Percentiles rank a stretch among this genome's conserved stretches.
phyloP scores from a whole-genome alignment of 139 green algal genomes.

The Chlamydomonas sp. region DNA sequence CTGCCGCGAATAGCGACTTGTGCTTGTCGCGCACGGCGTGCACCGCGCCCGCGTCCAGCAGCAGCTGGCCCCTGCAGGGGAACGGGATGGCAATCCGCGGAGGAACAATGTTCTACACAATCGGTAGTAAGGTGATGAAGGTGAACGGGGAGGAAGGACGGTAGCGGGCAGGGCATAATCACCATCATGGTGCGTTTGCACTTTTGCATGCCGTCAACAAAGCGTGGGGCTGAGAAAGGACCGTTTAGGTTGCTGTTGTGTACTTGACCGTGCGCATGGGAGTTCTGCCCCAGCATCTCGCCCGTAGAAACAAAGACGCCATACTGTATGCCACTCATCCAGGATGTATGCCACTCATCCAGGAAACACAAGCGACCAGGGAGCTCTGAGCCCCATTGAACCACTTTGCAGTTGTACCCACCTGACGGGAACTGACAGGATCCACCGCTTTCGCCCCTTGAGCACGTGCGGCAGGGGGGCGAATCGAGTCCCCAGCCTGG shows the following conservation, averaged over 20 bases:
- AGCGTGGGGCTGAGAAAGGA: neutral
- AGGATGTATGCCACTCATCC: neutral
- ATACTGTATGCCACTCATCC: neutral
- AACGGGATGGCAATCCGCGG: neutral
- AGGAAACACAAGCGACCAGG: neutral
- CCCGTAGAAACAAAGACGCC: neutral
- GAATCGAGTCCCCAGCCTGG: constrained; percentile 71
- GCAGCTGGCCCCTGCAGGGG: constrained; percentile 61
- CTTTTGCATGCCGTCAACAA: neutral
- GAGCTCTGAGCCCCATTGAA: neutral
- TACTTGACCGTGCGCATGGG: neutral
- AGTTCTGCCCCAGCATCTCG: neutral
- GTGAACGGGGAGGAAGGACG: neutral
- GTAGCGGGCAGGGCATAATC: neutral
- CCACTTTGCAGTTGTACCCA: neutral
- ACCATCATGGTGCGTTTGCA: neutral
- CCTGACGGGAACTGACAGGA: constrained; percentile 68
- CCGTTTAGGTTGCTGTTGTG: neutral
- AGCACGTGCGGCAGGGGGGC: constrained; percentile 61
- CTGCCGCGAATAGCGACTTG: constrained; percentile 86
- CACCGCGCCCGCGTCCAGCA: constrained; percentile 82
- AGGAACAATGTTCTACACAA: too few relatives aligned
- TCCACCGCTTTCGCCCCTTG: constrained; percentile 89
- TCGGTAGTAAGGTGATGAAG: too few relatives aligned
- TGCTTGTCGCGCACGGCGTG: constrained; percentile 72